These are phyloP conservation scores for Leucosporidium yakuticum DNA, from an alignment of 768 basidiomycete species.

Conservation along the genomic window DNA sequence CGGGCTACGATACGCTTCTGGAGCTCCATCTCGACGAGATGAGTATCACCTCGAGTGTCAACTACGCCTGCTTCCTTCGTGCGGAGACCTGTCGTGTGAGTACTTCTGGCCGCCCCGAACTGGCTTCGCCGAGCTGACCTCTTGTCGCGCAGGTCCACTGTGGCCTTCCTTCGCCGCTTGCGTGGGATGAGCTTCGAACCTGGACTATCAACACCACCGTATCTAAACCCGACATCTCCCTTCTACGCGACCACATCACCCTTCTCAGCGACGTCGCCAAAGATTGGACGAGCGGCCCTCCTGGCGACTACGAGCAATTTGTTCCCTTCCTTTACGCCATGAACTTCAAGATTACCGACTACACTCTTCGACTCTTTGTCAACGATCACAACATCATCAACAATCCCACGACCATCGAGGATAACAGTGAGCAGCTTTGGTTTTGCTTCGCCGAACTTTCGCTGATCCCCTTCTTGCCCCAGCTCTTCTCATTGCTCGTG, in stretches of 20 bases:
- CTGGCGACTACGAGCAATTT: constrained; percentile 72
- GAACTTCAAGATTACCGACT: constrained; percentile 66
- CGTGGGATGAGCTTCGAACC: constrained; percentile 71
- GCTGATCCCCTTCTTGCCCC: constrained; percentile 3
- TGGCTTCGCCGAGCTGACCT: background rate
- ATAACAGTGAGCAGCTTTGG: constrained; percentile 59
- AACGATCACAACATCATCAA: constrained; percentile 98
- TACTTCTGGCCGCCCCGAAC: background rate
- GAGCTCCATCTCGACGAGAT: constrained; percentile 77
- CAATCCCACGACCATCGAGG: constrained; percentile 69
- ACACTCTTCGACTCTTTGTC: constrained; percentile 69
- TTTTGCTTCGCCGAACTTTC: constrained; percentile 11
- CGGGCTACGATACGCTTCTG: constrained; percentile 71
- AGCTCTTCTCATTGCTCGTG: constrained; percentile 70
- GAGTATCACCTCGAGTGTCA: constrained; percentile 74
- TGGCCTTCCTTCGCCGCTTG: constrained; percentile 65
- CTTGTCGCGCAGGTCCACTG: constrained; percentile 35
- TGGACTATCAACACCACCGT: constrained; percentile 74
- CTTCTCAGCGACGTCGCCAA: constrained; percentile 87
- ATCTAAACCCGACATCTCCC: constrained; percentile 63
- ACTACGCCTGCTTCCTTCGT: constrained; percentile 69
- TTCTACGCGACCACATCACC: constrained; percentile 88
- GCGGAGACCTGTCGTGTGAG: constrained; percentile 74
- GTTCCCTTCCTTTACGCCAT: constrained; percentile 73
- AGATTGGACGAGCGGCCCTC: constrained; percentile 82